These are phyloP conservation scores for Phaeosphaeria sp. DNA, from an alignment of 2,329 filamentous ascomycete species.

Conservation along the genomic window DNA sequence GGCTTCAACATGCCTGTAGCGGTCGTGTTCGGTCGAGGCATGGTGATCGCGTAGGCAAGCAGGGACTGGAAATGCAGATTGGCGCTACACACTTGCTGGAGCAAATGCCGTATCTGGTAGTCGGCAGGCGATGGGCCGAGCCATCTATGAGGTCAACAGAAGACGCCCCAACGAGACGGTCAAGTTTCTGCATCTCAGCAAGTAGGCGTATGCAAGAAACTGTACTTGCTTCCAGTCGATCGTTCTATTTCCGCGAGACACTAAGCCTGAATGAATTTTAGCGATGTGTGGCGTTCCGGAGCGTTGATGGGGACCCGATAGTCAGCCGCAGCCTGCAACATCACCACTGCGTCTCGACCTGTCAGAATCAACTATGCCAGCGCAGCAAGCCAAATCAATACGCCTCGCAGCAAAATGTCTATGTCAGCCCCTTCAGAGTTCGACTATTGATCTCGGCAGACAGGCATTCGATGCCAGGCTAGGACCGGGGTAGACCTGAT, in stretches of 20 bases:
- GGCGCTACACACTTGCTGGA: conserved; percentile 12
- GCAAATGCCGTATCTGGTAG: conserved; percentile 12
- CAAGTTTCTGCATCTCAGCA: conserved; percentile 16
- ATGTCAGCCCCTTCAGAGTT: background rate
- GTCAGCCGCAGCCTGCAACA: conserved; percentile 24
- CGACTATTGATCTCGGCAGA: conserved; percentile 2
- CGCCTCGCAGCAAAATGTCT: background rate
- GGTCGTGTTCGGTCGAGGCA: conserved; percentile 21
- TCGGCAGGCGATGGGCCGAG: conserved; percentile 18
- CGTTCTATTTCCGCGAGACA: conserved; percentile 16
- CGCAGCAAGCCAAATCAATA: conserved; percentile 2
- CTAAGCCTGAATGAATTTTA: conserved; percentile 18
- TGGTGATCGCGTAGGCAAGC: conserved; percentile 18
- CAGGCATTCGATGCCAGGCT: background rate
- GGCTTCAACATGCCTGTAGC: conserved; percentile 21
- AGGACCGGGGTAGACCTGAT: background rate
- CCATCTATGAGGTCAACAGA: conserved; percentile 16
- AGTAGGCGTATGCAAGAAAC: conserved; percentile 25
- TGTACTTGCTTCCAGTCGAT: conserved; percentile 14
- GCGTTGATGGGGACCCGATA: conserved; percentile 35
- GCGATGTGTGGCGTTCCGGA: conserved; percentile 29
- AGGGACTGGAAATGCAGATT: conserved; percentile 17
- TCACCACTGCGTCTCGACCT: conserved; percentile 19
- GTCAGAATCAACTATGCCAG: conserved; percentile 9
- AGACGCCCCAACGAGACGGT: conserved; percentile 6